Evolutionary conservation across 1,284 basidiomycete species (phyloP).

Genomic region (Sanguinoderma infundibulare): DNA sequence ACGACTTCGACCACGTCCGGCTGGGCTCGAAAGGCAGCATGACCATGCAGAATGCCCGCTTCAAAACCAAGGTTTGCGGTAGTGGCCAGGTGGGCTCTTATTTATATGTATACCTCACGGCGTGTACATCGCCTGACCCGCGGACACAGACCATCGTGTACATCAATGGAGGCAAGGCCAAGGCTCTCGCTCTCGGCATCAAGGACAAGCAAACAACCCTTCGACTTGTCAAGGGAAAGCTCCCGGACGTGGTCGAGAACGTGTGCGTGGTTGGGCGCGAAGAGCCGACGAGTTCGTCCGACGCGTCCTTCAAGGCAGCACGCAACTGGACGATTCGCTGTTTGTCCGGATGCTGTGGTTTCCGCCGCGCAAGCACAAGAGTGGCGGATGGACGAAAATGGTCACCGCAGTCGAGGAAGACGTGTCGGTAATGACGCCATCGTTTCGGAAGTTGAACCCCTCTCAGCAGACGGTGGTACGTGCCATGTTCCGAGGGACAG

Average conservation of each 20-base stretch:
- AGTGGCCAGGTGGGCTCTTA: constrained; percentile 20
- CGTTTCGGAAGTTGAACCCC: neutral
- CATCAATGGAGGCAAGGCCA: constrained; percentile 6
- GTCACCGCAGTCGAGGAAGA: neutral
- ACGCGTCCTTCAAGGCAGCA: constrained; percentile 1
- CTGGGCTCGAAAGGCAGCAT: constrained; percentile 13
- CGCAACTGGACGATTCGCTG: neutral
- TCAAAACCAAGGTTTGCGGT: constrained; percentile 27
- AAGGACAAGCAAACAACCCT: constrained; percentile 2
- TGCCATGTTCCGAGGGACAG: constrained; percentile 6
- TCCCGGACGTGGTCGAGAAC: neutral
- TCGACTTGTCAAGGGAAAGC: neutral
- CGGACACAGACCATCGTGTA: constrained; percentile 10
- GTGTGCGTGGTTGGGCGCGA: constrained; percentile 11
- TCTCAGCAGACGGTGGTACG: neutral
- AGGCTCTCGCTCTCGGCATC: neutral
- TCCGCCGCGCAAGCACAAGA: neutral
- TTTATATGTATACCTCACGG: neutral
- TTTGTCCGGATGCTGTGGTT: constrained; percentile 1
- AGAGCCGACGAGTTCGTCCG: constrained; percentile 1
- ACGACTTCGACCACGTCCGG: constrained; percentile 27
- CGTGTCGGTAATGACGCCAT: too few relatives aligned
- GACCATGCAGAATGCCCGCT: constrained; percentile 24
- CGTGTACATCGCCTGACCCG: too few relatives aligned
- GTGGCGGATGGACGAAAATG: too few relatives aligned